Evolutionary conservation across 2,329 filamentous ascomycete genomes (phyloP).

Genomic region (Fusarium piperis): DNA sequence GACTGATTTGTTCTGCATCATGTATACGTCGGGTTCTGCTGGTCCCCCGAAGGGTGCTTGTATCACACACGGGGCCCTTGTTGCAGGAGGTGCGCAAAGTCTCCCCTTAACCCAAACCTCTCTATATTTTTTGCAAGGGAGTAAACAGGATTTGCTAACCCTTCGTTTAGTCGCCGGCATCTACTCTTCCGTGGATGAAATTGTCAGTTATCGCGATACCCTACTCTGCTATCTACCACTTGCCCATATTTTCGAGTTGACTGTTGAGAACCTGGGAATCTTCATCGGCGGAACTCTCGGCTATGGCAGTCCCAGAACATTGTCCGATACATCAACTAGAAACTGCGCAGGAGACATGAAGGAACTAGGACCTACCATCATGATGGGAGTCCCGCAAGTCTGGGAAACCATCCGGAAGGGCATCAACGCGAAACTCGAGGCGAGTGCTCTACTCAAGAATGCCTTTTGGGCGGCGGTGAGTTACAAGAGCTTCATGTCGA

Average conservation of each 20-base stretch:
- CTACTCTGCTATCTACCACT: conserved; percentile 92
- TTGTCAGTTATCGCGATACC: conserved; percentile 78
- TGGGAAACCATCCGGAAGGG: conserved; percentile 98
- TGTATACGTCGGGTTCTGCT: conserved; percentile 89
- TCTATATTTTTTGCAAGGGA: not conserved
- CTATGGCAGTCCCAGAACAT: conserved; percentile 88
- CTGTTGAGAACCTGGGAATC: conserved; percentile 89
- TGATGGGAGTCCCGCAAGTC: conserved; percentile 93
- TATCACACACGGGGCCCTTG: conserved; percentile 81
- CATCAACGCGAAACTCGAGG: conserved; percentile 80
- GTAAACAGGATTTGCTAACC: not conserved
- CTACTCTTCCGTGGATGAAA: conserved; percentile 77
- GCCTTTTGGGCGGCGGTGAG: conserved; percentile 78
- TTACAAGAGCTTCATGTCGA: conserved; percentile 67
- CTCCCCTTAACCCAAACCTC: too few species aligned
- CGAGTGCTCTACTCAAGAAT: conserved; percentile 72
- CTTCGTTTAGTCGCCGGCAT: conserved; percentile 74
- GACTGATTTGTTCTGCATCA: conserved; percentile 82
- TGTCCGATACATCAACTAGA: conserved; percentile 84
- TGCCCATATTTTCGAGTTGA: conserved; percentile 94
- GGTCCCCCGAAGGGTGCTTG: conserved; percentile 89
- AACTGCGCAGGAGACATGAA: conserved; percentile 95
- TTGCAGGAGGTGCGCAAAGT: conserved; percentile 66
- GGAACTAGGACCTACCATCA: conserved; percentile 85
- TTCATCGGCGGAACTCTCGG: conserved; percentile 91